Conservation (phyloP, 2,329 filamentous ascomycete genomes). For the Venturia nashicola region DNA sequence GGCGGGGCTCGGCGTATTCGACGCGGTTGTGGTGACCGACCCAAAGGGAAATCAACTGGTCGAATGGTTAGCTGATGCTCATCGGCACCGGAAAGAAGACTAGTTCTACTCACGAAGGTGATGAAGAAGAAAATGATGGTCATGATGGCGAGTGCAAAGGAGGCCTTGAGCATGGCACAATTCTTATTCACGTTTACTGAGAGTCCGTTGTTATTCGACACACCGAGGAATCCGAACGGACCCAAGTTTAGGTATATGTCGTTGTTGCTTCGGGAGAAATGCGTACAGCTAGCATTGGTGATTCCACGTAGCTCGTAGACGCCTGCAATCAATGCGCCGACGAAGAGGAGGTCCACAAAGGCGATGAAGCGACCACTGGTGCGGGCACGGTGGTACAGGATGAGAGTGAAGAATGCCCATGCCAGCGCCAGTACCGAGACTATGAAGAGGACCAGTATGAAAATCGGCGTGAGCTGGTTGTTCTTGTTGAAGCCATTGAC, state of each 20-base stretch:
- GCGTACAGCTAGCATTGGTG: slow-evolving; percentile 52
- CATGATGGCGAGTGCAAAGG: slow-evolving; percentile 84
- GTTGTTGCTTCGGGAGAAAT: slow-evolving; percentile 17
- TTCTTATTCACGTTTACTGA: slow-evolving; percentile 54
- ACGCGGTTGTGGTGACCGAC: slow-evolving; percentile 32
- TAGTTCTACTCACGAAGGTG: slow-evolving; percentile 51
- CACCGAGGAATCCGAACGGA: slow-evolving; percentile 44
- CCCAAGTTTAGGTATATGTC: slow-evolving; percentile 49
- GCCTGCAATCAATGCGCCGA: slow-evolving; percentile 50
- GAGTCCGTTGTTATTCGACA: slow-evolving; percentile 32
- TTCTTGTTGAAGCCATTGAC: slow-evolving; percentile 45
- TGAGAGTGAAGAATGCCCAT: slow-evolving; percentile 48
- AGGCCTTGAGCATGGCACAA: slow-evolving; percentile 86
- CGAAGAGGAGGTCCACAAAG: slow-evolving; percentile 48
- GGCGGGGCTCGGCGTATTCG: slow-evolving; percentile 31
- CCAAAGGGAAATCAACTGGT: slow-evolving; percentile 49
- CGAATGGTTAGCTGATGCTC: not conserved
- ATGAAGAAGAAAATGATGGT: slow-evolving; percentile 69
- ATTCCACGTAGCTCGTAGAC: slow-evolving; percentile 48
- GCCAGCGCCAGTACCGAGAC: slow-evolving; percentile 47
- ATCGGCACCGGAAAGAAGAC: not conserved
- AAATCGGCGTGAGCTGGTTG: slow-evolving; percentile 46
- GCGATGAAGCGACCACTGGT: slow-evolving; percentile 48
- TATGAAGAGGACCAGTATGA: slow-evolving; percentile 53
- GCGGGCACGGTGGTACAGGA: slow-evolving; percentile 46